Percentiles rank a stretch among this genome's conserved stretches.
phyloP scores from a whole-genome alignment of 2,329 filamentous ascomycete genomes.

The Cytospora piceae region DNA sequence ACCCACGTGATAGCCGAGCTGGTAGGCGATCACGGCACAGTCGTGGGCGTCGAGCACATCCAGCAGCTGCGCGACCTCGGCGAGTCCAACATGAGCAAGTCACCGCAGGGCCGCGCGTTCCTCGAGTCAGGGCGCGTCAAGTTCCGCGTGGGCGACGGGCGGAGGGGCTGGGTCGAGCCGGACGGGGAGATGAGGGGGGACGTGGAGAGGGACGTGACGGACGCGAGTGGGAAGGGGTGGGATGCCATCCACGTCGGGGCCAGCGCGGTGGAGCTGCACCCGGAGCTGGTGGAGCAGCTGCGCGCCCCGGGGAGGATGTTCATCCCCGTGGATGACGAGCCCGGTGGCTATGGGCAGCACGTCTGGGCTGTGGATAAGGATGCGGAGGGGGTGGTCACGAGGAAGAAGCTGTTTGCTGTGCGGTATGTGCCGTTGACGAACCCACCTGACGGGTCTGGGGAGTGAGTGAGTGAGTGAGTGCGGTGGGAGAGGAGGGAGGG shows the following conservation, averaged over 20 bases:
- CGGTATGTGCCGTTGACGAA: conserved; percentile 79
- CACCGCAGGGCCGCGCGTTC: conserved; percentile 59
- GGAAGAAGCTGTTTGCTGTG: conserved; percentile 69
- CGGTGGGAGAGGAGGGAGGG: not conserved
- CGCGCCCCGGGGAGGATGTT: conserved; percentile 79
- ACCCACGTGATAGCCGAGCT: conserved; percentile 87
- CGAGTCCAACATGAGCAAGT: conserved; percentile 68
- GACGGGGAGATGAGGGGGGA: conserved; percentile 45
- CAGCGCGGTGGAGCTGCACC: conserved; percentile 74
- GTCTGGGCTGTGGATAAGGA: conserved; percentile 79
- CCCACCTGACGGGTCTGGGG: conserved; percentile 48
- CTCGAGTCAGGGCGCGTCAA: conserved; percentile 67
- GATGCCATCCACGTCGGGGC: conserved; percentile 97
- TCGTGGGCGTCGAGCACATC: conserved; percentile 80
- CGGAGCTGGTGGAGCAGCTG: conserved; percentile 75
- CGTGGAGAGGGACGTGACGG: conserved; percentile 36
- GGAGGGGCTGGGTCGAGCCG: conserved; percentile 63
- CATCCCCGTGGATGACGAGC: conserved; percentile 70
- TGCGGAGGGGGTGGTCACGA: conserved; percentile 61
- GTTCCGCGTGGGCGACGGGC: conserved; percentile 77
- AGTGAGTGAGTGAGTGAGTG: not conserved
- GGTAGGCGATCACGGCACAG: conserved; percentile 55
- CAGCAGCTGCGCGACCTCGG: conserved; percentile 64
- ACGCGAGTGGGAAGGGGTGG: conserved; percentile 64
- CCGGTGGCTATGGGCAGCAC: conserved; percentile 55